Conservation (phyloP, 1,139 yeast species). For the Candida sp. region DNA sequence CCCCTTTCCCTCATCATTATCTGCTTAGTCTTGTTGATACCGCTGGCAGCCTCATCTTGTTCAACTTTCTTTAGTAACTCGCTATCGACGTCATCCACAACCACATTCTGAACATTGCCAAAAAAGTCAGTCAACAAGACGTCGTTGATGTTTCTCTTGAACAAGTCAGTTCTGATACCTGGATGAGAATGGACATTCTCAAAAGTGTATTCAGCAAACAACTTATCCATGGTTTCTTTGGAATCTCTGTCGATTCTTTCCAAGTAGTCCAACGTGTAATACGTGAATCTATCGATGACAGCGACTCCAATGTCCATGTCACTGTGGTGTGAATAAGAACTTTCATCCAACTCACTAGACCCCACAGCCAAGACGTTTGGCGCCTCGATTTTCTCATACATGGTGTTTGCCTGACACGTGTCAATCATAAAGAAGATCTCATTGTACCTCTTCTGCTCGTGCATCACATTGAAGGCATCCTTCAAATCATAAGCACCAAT, state of each 20-base stretch:
- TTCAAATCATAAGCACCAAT: slow-evolving; percentile 96
- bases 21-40: background rate
- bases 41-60: background rate
- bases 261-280: slow-evolving; percentile 86
- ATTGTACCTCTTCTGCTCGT: slow-evolving; percentile 92
- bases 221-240: slow-evolving; percentile 73
- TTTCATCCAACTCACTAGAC: slow-evolving; percentile 86
- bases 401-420: slow-evolving; percentile 98
- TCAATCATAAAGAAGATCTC: slow-evolving; percentile 98
- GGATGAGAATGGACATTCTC: slow-evolving; percentile 91
- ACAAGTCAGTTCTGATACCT: slow-evolving; percentile 86
- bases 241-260: slow-evolving; percentile 83
- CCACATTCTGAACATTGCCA: slow-evolving; percentile 88
- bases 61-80: slow-evolving; percentile 20
- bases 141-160: slow-evolving; percentile 65
- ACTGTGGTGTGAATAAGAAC: slow-evolving; percentile 95
- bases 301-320: slow-evolving; percentile 98
- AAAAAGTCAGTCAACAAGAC: slow-evolving; percentile 92
- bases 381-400: slow-evolving; percentile 91
- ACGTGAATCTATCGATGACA: slow-evolving; percentile 95
- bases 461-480: slow-evolving; percentile 97
- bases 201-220: slow-evolving; percentile 83
- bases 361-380: slow-evolving; percentile 96
- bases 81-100: slow-evolving; percentile 62
- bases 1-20: slow-evolving; percentile 4